Base-by-base conservation (phyloP, 495 filamentous ascomycete species). In the Aspergillus sparsus region DNA sequence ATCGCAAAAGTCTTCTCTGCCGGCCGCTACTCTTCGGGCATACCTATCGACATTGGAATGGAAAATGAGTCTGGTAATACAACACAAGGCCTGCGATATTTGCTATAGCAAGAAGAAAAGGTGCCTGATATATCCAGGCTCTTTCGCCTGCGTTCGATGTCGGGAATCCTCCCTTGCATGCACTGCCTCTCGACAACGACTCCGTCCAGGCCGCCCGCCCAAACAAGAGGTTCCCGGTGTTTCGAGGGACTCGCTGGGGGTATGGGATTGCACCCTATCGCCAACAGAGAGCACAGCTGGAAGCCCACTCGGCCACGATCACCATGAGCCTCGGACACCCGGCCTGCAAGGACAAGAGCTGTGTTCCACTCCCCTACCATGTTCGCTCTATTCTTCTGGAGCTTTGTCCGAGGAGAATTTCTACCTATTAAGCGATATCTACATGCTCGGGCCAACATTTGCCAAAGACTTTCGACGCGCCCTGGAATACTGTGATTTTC, bases 371-470 rank as follows among this genome's bases (percentile, higher is more conserved):
- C 21, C 21, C 21, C 21, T 1, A 27, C 21, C 21, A 1, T 27
- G 21, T 27, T 27, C 21, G 21, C 3, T 27, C 21, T 27, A 27
- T 27, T 27, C 21, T 3, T 3, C 21, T 27, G 21, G 21, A 3
- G 21, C 21, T 1, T 27, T 27, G 21, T 27, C 21, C 1, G 21
- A 27, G 21, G 21, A 27, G 21, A 27, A 27, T 1, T 56, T 56
- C 53, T 56, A 56, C 39, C 16, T 18, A 15, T 16, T 41, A 31
- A 33, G 37, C 9, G 53, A 56, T 31, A 45, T 56, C 21, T 56
- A 41, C 35, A 56, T 56, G 53, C 46, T 56, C 31, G 53, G 53
- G 15, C 46, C 39, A 12, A 45, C 53, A 37, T 56, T 56, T 31
- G 53, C 53, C 15, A 44, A 36, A 3, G 39, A 46, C 39, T 56